Percentiles rank a stretch among this genome's conserved stretches.
phyloP scores from a whole-genome alignment of 768 basidiomycete species.

The Mycena capillaripes region DNA sequence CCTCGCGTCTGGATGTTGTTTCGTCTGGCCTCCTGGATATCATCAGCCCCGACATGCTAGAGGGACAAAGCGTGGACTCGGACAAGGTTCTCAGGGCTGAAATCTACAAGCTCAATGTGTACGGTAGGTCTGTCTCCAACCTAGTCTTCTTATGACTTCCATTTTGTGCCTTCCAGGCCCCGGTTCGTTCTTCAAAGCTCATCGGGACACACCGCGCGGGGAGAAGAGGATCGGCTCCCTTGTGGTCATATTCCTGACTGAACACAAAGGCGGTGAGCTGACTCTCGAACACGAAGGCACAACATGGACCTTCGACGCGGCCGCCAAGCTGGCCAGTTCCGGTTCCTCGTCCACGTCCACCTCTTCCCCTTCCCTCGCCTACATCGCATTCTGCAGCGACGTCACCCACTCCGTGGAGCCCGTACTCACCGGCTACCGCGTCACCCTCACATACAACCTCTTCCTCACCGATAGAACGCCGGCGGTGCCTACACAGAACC shows the following conservation, averaged over 20 bases:
- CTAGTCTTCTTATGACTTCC: neutral
- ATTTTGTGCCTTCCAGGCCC: slow-evolving; percentile 32
- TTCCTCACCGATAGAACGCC: slow-evolving; percentile 35
- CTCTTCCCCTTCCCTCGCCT: slow-evolving; percentile 55
- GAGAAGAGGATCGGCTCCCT: slow-evolving; percentile 64
- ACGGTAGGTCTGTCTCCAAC: slow-evolving; percentile 46
- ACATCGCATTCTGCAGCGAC: slow-evolving; percentile 41
- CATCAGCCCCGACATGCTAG: slow-evolving; percentile 40
- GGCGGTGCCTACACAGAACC: neutral
- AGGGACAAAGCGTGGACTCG: slow-evolving; percentile 30
- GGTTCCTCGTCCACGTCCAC: slow-evolving; percentile 2
- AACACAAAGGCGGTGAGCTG: slow-evolving; percentile 59
- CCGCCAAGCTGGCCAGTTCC: slow-evolving; percentile 22
- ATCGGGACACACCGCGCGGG: slow-evolving; percentile 60
- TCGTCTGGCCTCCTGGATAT: slow-evolving; percentile 41
- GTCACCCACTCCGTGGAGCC: slow-evolving; percentile 55
- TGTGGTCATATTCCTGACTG: slow-evolving; percentile 59
- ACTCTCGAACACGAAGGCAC: slow-evolving; percentile 42
- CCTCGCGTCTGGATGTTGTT: slow-evolving; percentile 46
- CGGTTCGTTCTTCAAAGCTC: slow-evolving; percentile 61
- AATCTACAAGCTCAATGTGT: slow-evolving; percentile 62
- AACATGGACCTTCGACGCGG: slow-evolving; percentile 53
- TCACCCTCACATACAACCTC: slow-evolving; percentile 61
- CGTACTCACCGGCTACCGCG: slow-evolving; percentile 56
- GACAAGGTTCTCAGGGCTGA: slow-evolving; percentile 46